These are phyloP conservation scores for Trichoderma brevicompactum DNA, from an alignment of 2,329 filamentous ascomycete genomes.

Conservation along the genomic window DNA sequence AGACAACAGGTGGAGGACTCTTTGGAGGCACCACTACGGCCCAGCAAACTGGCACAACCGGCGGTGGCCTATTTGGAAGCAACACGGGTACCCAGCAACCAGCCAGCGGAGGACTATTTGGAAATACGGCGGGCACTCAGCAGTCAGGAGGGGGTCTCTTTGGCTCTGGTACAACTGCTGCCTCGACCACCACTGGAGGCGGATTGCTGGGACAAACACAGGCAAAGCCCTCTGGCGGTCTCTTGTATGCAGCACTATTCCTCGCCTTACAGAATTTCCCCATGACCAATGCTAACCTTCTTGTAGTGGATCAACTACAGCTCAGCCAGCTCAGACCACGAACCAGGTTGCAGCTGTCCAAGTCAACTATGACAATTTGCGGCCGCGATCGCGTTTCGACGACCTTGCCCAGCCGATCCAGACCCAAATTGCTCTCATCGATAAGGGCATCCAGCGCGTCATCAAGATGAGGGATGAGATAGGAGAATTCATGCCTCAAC, in stretches of 20 bases:
- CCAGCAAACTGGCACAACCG: constrained; percentile 32
- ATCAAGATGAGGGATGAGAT: constrained; percentile 79
- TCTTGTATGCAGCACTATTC: constrained; percentile 39
- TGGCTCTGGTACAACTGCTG: constrained; percentile 34
- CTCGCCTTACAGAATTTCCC: neutral
- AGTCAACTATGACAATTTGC: constrained; percentile 77
- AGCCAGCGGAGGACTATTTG: constrained; percentile 37
- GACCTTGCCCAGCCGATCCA: constrained; percentile 85
- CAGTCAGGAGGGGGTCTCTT: constrained; percentile 40
- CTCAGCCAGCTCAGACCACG: constrained; percentile 43
- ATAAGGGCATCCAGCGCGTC: constrained; percentile 78
- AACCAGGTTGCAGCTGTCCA: constrained; percentile 71
- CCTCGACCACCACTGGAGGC: constrained; percentile 31
- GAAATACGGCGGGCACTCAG: constrained; percentile 34
- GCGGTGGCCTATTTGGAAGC: constrained; percentile 37
- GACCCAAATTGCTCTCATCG: constrained; percentile 74
- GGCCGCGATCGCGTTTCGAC: constrained; percentile 88
- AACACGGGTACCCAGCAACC: constrained; percentile 27
- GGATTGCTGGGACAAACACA: constrained; percentile 45
- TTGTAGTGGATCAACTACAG: constrained; percentile 39
- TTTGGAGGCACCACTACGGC: constrained; percentile 40
- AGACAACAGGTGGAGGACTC: constrained; percentile 37
- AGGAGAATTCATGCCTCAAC: constrained; percentile 66
- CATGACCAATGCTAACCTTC: constrained; percentile 30
- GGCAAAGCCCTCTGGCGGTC: constrained; percentile 39